Evolutionary conservation across 2,329 filamentous ascomycete genomes (phyloP), one percentile per base, ranked within the genome.

Genomic region (Fusarium nisikadoi): DNA sequence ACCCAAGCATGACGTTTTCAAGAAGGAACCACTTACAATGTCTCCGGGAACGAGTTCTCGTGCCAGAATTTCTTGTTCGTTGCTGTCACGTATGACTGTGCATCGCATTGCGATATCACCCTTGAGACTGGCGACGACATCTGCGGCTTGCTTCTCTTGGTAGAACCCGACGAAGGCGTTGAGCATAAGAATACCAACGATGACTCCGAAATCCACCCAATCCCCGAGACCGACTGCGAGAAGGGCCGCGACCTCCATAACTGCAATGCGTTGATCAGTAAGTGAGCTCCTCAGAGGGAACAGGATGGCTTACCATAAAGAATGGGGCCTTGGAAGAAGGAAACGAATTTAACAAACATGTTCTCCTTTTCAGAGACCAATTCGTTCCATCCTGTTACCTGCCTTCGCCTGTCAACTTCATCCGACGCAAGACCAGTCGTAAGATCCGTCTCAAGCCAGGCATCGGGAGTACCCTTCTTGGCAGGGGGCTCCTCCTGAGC

Each of bases 71-170:
- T 71, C 69, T 3, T 69, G 50, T 27, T 72, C 69, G 3, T 46
- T 38, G 8, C 53, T 39, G 3, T 72, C 69, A 5, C 69, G 47
- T 1, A 71, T 50, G 12, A 72, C 69, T 0, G 38, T 68, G 12
- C 69, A 71, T 19, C 69, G 58, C 69, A 71, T 71, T 2, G 69
- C 69, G n/a, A 71, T 71, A n/a, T 71, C 69, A 23, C 69, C 69
- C 6, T 71, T 71, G 23, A 71, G 38, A 41, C 69, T 71, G 0
- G 69, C 68, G 1, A 71, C 69, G 0, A 71, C 70, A 16, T 71
- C 69, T 17, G 69, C 69, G 2, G 69, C 69, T 17, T 72, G 68
- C 13, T 69, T 69, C 36, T 71, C 69, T 3, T 71, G 69, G 16
- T 71, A 65, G 47, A 63, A 71, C 13, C 69, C 69, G 23, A 71